phyloP scores from a whole-genome alignment of 164 flowering plant species.

The Chimonanthus salicifolius region DNA sequence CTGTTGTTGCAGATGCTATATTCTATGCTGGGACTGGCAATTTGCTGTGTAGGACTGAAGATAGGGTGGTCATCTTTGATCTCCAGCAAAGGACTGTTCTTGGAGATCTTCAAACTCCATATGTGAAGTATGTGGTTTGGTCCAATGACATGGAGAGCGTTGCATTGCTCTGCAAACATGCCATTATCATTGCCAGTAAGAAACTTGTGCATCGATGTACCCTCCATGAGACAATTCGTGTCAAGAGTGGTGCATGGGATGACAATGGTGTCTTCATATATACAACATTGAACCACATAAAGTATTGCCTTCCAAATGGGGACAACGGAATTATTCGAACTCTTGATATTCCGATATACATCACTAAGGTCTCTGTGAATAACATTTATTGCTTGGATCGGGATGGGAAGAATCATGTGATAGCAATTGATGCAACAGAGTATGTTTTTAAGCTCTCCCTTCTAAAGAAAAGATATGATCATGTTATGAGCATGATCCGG shows the following conservation, averaged over 20 bases:
- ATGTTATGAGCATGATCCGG: conserved; percentile 75
- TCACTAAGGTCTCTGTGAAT: conserved; percentile 70
- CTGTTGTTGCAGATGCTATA: conserved; percentile 67
- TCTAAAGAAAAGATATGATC: conserved; percentile 62
- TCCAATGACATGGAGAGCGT: conserved; percentile 89
- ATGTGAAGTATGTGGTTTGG: conserved; percentile 80
- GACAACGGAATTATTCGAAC: conserved; percentile 76
- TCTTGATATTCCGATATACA: conserved; percentile 63
- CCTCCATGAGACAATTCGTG: conserved; percentile 90
- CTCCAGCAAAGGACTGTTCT: conserved; percentile 80
- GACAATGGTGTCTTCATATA: conserved; percentile 88
- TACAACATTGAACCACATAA: conserved; percentile 79
- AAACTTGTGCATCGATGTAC: conserved; percentile 83
- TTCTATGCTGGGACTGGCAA: conserved; percentile 91
- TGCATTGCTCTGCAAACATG: conserved; percentile 89
- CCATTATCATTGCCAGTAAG: conserved; percentile 76
- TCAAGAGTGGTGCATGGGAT: conserved; percentile 92
- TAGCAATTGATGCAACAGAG: conserved; percentile 80
- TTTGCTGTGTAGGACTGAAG: conserved; percentile 77
- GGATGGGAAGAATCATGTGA: conserved; percentile 57
- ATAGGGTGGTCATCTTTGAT: conserved; percentile 75
- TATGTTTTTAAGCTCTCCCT: conserved; percentile 64
- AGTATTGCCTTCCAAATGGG: conserved; percentile 89
- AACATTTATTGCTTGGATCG: conserved; percentile 65
- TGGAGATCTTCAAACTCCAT: conserved; percentile 83